Evolutionary conservation across 75 land plant genomes (phyloP).

Genomic region (Pinus tabuliformis): DNA sequence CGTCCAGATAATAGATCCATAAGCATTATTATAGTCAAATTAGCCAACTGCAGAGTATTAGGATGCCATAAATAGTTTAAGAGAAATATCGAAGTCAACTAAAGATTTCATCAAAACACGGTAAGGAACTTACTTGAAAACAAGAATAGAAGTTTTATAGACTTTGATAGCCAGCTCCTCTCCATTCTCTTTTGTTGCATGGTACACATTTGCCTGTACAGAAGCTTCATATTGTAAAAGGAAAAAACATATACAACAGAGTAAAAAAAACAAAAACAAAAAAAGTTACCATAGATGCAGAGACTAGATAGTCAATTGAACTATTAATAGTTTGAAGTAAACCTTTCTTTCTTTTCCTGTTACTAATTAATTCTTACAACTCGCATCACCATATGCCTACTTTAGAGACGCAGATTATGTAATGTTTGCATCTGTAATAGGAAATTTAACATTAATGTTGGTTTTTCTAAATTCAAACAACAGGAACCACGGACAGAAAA

Average conservation of each 20-base stretch:
- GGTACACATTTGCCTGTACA: conserved; percentile 91
- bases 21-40: background rate
- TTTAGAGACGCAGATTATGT: background rate
- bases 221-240: background rate
- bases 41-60: background rate
- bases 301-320: background rate
- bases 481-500: background rate
- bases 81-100: background rate
- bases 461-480: background rate
- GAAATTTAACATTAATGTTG: background rate
- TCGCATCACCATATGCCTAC: background rate
- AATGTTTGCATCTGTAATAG: background rate
- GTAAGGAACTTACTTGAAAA: conserved; percentile 72
- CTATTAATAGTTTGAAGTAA: background rate
- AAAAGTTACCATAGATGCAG: background rate
- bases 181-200: conserved; percentile 87
- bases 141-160: conserved; percentile 95
- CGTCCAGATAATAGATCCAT: background rate
- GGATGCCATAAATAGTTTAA: background rate
- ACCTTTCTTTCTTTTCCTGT: background rate
- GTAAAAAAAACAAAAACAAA: background rate
- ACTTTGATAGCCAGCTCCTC: conserved; percentile 91
- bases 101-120: background rate
- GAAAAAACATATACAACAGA: background rate
- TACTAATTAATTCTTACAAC: background rate